These are phyloP conservation scores for Suillus placidus DNA, from an alignment of 768 basidiomycete species.

Conservation along the genomic window DNA sequence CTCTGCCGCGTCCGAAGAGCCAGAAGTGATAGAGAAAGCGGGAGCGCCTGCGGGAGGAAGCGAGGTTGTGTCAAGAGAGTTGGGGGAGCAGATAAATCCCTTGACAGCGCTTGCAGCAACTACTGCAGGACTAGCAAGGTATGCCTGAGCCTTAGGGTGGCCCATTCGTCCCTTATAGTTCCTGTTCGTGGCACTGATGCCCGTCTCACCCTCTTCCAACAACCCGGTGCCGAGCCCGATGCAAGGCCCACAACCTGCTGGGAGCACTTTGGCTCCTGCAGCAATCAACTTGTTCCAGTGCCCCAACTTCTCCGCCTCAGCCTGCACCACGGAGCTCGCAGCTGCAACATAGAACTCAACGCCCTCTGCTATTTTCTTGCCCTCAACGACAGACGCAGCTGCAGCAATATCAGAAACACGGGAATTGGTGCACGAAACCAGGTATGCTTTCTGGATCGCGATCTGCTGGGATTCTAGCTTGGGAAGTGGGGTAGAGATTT, in stretches of 20 bases:
- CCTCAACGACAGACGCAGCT: constrained; percentile 87
- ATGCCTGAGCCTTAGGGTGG: constrained; percentile 90
- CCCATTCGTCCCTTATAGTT: constrained; percentile 99
- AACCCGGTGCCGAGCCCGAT: constrained; percentile 94
- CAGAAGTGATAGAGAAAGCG: constrained; percentile 53
- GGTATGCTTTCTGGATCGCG: constrained; percentile 94
- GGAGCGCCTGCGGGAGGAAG: constrained; percentile 58
- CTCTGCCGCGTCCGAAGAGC: constrained; percentile 32
- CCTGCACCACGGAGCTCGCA: constrained; percentile 89
- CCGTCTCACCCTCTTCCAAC: constrained; percentile 91
- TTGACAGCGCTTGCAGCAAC: constrained; percentile 95
- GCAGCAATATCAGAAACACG: constrained; percentile 93
- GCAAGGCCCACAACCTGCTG: constrained; percentile 97
- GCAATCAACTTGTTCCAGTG: constrained; percentile 86
- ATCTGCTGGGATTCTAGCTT: constrained; percentile 74
- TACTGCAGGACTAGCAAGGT: constrained; percentile 94
- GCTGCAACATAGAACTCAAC: constrained; percentile 99
- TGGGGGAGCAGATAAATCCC: constrained; percentile 88
- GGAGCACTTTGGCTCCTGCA: constrained; percentile 91
- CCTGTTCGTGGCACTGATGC: constrained; percentile 97
- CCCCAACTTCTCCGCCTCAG: constrained; percentile 81
- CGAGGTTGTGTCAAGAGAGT: constrained; percentile 54
- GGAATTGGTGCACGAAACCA: constrained; percentile 97
- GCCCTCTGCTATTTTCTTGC: constrained; percentile 77
- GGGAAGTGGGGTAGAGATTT: constrained; percentile 91